Evolutionary conservation across 2,329 filamentous ascomycete species (phyloP).

Genomic region (Zasmidium cellare): DNA sequence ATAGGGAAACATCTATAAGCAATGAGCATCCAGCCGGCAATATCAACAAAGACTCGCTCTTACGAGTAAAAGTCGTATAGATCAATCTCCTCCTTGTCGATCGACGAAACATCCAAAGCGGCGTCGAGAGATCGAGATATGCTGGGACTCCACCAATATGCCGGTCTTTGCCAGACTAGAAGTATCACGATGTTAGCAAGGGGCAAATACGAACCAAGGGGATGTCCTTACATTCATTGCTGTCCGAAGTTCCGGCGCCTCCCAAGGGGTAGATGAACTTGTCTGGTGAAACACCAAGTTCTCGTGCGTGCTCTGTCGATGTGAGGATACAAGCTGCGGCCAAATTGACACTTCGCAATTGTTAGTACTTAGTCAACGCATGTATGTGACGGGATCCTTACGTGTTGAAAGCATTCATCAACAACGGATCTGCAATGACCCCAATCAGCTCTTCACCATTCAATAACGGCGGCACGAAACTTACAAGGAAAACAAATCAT

Average conservation of each 20-base stretch:
- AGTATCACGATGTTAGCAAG: background rate
- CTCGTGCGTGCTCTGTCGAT: constrained; percentile 54
- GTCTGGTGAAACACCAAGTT: constrained; percentile 55
- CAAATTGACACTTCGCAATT: constrained; percentile 59
- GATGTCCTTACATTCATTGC: constrained; percentile 50
- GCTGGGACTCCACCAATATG: constrained; percentile 59
- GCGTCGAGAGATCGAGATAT: constrained; percentile 60
- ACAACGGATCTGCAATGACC: constrained; percentile 51
- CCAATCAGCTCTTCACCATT: constrained; percentile 46
- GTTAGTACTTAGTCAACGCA: background rate
- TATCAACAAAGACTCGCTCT: constrained; percentile 6
- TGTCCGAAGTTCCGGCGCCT: constrained; percentile 63
- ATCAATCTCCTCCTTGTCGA: constrained; percentile 56
- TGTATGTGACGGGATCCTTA: background rate
- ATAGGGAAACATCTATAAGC: constrained; percentile 64
- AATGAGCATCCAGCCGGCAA: background rate
- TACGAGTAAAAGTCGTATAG: constrained; percentile 65
- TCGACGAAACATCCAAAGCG: constrained; percentile 49
- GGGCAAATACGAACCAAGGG: background rate
- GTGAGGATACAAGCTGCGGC: constrained; percentile 63
- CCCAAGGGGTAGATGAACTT: constrained; percentile 66
- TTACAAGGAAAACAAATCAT: constrained; percentile 66
- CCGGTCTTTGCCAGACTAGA: constrained; percentile 63
- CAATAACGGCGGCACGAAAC: too few species aligned
- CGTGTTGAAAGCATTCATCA: constrained; percentile 72